Evolutionary conservation across 1,139 yeast genomes (phyloP).

Genomic region (Pichiaceae sp.): DNA sequence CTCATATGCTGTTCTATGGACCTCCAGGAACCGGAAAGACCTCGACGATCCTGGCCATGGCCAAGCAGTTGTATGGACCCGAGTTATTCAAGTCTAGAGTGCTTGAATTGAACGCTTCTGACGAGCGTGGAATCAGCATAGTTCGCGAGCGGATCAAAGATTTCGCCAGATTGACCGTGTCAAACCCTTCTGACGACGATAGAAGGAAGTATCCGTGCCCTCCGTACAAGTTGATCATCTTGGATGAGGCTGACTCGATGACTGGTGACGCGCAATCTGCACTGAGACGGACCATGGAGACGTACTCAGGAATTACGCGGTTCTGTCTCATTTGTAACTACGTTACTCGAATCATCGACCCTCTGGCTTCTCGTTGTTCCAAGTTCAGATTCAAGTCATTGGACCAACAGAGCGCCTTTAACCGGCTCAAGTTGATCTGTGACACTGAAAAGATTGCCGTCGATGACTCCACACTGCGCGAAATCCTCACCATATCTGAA

Average conservation of each 20-base stretch:
- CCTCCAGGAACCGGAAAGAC: slow-evolving; percentile 99
- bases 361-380: slow-evolving; percentile 92
- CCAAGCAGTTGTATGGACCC: slow-evolving; percentile 78
- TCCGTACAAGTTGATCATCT: slow-evolving; percentile 68
- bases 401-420: slow-evolving; percentile 61
- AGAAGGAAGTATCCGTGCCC: slow-evolving; percentile 81
- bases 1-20: slow-evolving; percentile 94
- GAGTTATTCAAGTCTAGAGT: slow-evolving; percentile 65
- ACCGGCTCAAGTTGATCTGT: slow-evolving; percentile 56
- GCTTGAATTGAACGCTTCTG: slow-evolving; percentile 89
- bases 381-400: slow-evolving; percentile 84
- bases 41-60: slow-evolving; percentile 82
- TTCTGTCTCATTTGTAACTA: slow-evolving; percentile 93
- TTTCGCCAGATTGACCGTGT: slow-evolving; percentile 81
- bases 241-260: slow-evolving; percentile 98
- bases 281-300: slow-evolving; percentile 92
- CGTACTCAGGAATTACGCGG: slow-evolving; percentile 82
- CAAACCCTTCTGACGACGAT: slow-evolving; percentile 69
- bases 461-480: slow-evolving; percentile 43
- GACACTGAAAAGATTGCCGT: slow-evolving; percentile 44
- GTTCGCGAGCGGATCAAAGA: slow-evolving; percentile 89
- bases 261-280: slow-evolving; percentile 98
- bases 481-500: slow-evolving; percentile 57
- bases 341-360: slow-evolving; percentile 93
- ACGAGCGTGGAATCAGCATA: slow-evolving; percentile 89